Evolutionary conservation across 2,329 filamentous ascomycete species (phyloP).

Genomic region (Cladosporium sphaerospermum): DNA sequence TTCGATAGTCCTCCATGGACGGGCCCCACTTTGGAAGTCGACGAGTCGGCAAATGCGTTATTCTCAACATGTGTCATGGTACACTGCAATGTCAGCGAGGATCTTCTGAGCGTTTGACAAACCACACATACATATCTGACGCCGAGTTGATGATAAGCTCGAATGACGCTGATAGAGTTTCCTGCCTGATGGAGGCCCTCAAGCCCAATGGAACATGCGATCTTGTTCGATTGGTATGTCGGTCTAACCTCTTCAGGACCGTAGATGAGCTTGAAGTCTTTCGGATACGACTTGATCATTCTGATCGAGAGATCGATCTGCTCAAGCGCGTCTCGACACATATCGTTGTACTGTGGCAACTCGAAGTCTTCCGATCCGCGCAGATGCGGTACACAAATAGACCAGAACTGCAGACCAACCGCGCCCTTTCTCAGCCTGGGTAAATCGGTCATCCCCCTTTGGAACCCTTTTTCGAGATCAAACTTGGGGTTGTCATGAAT

Average conservation of each 20-base stretch:
- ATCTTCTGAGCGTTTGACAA: not conserved
- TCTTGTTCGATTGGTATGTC: constrained; percentile 28
- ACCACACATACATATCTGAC: constrained; percentile 32
- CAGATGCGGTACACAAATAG: constrained; percentile 17
- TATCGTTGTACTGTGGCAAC: constrained; percentile 20
- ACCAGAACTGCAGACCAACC: constrained; percentile 27
- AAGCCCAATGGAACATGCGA: constrained; percentile 35
- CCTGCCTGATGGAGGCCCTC: constrained; percentile 35
- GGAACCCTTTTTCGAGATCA: constrained; percentile 28
- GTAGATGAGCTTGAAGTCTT: constrained; percentile 23
- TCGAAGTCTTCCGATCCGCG: constrained; percentile 24
- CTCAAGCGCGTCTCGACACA: constrained; percentile 21
- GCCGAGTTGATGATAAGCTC: constrained; percentile 33
- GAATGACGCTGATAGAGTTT: constrained; percentile 30
- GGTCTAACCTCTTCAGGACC: constrained; percentile 25
- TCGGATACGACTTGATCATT: constrained; percentile 29
- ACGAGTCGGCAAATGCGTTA: constrained; percentile 19
- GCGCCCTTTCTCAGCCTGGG: constrained; percentile 15
- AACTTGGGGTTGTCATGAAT: constrained; percentile 32
- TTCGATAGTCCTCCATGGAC: constrained; percentile 17
- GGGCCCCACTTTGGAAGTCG: constrained; percentile 14
- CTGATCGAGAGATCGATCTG: constrained; percentile 21
- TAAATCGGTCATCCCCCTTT: constrained; percentile 27
- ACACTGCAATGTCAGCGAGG: constrained; percentile 4
- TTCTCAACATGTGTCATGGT: constrained; percentile 20